Percentiles rank a stretch among this genome's conserved stretches.
Conservation (phyloP, 257 asterid genomes). For the Paraleonurus japonicus region DNA sequence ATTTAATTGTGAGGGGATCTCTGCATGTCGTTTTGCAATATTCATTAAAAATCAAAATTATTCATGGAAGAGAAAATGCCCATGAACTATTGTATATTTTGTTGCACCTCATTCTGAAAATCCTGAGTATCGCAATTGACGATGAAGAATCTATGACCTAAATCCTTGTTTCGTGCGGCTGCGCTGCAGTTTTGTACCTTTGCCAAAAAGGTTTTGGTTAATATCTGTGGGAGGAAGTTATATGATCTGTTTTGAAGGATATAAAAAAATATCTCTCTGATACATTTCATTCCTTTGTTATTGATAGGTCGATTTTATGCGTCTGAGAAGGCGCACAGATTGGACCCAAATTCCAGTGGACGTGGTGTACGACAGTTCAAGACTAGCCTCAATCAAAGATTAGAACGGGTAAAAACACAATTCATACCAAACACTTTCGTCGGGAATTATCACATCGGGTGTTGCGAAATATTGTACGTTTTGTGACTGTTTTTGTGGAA, state of each 20-base stretch:
- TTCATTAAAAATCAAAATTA: not conserved
- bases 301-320: constrained; percentile 77
- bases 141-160: not conserved
- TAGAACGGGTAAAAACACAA: constrained; percentile 55
- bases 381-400: constrained; percentile 72
- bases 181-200: not conserved
- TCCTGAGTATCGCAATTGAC: not conserved
- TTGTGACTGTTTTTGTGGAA: not conserved
- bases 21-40: not conserved
- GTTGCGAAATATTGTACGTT: not conserved
- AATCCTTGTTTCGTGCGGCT: not conserved
- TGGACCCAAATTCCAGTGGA: constrained; percentile 75
- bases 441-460: not conserved
- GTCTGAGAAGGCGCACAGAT: constrained; percentile 72
- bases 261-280: not conserved
- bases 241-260: not conserved
- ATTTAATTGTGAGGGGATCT: constrained; percentile 2
- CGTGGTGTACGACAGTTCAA: constrained; percentile 89
- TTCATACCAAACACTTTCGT: not conserved
- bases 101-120: constrained; percentile 5
- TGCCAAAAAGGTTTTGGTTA: not conserved
- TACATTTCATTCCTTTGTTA: not conserved
- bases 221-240: not conserved
- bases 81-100: not conserved
- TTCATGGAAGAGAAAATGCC: not conserved